Conservation (phyloP, 176 grass and related monocot species). For the Musa troglodytarum region DNA sequence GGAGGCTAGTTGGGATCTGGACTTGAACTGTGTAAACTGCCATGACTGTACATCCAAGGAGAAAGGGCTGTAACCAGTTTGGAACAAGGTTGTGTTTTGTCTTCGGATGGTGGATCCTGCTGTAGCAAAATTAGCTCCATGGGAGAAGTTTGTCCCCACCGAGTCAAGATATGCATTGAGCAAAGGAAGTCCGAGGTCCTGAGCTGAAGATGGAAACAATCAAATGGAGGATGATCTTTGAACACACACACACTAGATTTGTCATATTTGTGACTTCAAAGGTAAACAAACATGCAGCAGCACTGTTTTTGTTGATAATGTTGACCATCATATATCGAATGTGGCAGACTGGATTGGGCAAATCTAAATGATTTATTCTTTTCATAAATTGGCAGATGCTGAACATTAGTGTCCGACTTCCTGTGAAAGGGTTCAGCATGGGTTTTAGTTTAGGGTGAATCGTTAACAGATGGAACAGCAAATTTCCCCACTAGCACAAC, state of each 20-base stretch:
- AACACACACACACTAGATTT: not conserved
- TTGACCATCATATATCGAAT: not conserved
- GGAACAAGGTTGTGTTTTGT: constrained; percentile 62
- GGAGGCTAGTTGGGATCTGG: constrained; percentile 51
- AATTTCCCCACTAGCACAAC: no score
- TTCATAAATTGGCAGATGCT: no score
- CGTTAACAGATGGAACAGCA: no score
- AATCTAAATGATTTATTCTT: no score
- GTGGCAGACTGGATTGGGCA: not conserved
- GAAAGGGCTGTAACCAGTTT: constrained; percentile 80
- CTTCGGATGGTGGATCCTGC: constrained; percentile 78
- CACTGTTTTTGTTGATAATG: no score
- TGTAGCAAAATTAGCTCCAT: constrained; percentile 90
- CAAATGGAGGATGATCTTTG: not conserved
- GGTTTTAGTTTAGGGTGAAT: no score
- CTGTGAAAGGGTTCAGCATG: no score
- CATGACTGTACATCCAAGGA: constrained; percentile 82
- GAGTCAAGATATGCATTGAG: constrained; percentile 91
- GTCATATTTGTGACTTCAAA: not conserved
- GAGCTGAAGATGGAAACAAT: constrained; percentile 31
- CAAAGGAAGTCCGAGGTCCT: constrained; percentile 57
- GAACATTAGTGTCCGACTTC: no score
- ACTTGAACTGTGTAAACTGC: constrained; percentile 79
- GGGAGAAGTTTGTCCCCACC: constrained; percentile 70
- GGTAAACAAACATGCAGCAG: not conserved